Evolutionary conservation across 2,329 filamentous ascomycete genomes (phyloP).

Genomic region (Aureobasidium vineae): DNA sequence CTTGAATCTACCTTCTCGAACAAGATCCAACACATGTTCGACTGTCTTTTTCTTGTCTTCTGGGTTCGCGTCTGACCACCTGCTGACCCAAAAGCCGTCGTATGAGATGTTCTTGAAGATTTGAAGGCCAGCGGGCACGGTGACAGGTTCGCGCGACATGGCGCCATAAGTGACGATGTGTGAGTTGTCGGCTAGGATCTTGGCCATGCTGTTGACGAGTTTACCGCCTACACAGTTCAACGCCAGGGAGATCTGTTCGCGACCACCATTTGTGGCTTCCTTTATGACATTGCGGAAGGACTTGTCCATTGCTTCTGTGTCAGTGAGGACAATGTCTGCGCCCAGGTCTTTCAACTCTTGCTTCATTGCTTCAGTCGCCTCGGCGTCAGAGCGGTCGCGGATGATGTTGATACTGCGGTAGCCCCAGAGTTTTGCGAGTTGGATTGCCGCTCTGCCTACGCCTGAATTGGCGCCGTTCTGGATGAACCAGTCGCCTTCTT

Average conservation of each 20-base stretch:
- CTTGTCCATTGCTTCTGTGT: constrained; percentile 58
- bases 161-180: constrained; percentile 92
- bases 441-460: constrained; percentile 87
- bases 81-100: constrained; percentile 91
- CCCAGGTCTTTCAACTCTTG: constrained; percentile 60
- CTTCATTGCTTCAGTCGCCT: constrained; percentile 64
- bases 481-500: constrained; percentile 79
- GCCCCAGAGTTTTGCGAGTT: constrained; percentile 82
- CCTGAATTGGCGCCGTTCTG: constrained; percentile 97
- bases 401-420: constrained; percentile 88
- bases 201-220: constrained; percentile 73
- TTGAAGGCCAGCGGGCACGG: constrained; percentile 75
- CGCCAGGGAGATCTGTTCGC: constrained; percentile 71
- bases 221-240: constrained; percentile 95
- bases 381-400: constrained; percentile 69
- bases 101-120: constrained; percentile 94
- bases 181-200: constrained; percentile 63
- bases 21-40: constrained; percentile 76
- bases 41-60: constrained; percentile 75
- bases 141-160: constrained; percentile 86
- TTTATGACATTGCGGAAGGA: constrained; percentile 62
- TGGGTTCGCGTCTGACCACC: constrained; percentile 76
- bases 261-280: constrained; percentile 67
- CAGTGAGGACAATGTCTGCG: constrained; percentile 62
- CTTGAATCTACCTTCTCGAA: constrained; percentile 71